phyloP scores from a whole-genome alignment of 441 rosid species.

The Isatis lusitanica region DNA sequence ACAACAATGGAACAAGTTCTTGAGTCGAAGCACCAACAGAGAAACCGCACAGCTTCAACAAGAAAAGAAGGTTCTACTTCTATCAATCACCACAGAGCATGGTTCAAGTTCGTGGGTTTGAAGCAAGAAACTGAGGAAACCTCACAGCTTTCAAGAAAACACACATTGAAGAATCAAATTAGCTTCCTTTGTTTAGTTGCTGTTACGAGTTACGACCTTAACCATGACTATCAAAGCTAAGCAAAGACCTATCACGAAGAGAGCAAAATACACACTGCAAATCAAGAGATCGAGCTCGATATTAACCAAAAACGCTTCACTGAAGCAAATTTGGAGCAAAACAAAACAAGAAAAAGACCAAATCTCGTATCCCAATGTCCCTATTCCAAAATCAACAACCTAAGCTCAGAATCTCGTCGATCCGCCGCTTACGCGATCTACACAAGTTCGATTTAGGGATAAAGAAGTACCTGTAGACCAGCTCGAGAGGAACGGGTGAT shows the following conservation, averaged over 20 bases:
- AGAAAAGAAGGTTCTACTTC: background rate
- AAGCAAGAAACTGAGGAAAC: background rate
- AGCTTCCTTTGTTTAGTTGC: background rate
- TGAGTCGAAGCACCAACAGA: no score
- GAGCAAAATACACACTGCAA: background rate
- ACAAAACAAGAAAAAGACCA: background rate
- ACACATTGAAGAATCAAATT: background rate
- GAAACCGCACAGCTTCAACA: background rate
- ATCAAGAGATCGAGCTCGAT: conserved; percentile 13
- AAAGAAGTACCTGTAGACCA: conserved; percentile 69
- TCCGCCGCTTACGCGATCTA: conserved; percentile 17
- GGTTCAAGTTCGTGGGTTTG: no score
- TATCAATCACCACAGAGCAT: no score
- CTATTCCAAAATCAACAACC: background rate
- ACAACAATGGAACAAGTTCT: background rate
- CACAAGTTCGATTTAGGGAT: background rate
- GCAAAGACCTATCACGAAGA: background rate
- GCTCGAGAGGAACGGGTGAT: conserved; percentile 90
- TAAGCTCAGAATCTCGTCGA: conserved; percentile 15
- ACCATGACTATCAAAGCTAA: background rate
- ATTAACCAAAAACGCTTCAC: background rate
- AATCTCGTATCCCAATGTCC: conserved; percentile 21
- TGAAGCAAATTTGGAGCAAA: background rate
- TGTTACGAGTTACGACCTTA: background rate
- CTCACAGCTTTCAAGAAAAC: background rate